phyloP scores from a whole-genome alignment of 2,329 filamentous ascomycete genomes.

The Monosporascus sp. region DNA sequence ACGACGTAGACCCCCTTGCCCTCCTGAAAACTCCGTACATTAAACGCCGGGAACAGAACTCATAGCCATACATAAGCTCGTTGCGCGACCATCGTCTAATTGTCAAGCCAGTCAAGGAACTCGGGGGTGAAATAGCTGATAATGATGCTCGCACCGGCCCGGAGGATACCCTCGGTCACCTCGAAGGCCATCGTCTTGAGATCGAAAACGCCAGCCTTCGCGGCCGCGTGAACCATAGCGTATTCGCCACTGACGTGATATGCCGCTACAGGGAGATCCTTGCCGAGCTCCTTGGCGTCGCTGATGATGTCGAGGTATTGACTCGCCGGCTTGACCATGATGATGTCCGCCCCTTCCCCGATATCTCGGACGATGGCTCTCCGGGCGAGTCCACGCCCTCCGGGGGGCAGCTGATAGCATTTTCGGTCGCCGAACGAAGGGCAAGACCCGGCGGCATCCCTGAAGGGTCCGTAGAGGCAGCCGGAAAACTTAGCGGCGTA shows the following conservation, averaged over 20 bases:
- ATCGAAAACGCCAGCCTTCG: constrained; percentile 95
- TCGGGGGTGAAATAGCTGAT: constrained; percentile 92
- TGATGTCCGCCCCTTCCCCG: constrained; percentile 88
- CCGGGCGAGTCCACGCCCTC: constrained; percentile 84
- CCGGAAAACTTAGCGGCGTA: constrained; percentile 98
- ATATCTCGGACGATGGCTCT: constrained; percentile 89
- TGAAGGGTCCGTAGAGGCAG: constrained; percentile 94
- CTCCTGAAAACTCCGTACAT: neutral
- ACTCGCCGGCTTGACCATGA: constrained; percentile 98
- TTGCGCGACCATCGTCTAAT: constrained; percentile 25
- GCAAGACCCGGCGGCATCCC: constrained; percentile 85
- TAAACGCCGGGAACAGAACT: neutral
- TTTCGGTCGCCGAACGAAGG: constrained; percentile 91
- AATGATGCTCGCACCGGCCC: constrained; percentile 89
- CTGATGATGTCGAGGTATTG: constrained; percentile 97
- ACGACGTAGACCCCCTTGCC: neutral
- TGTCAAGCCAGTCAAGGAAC: constrained; percentile 62
- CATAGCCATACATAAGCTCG: too few relatives aligned
- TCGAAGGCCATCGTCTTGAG: constrained; percentile 93
- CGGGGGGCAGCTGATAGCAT: constrained; percentile 94
- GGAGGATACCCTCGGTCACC: constrained; percentile 84
- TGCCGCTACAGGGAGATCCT: constrained; percentile 85
- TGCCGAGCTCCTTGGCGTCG: constrained; percentile 90
- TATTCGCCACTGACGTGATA: constrained; percentile 98
- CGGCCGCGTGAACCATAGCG: constrained; percentile 94